Percentiles rank a stretch among this genome's conserved stretches.
Evolutionary conservation across 345 rosid species (phyloP).

Genomic region (Lumnitzera littorea): DNA sequence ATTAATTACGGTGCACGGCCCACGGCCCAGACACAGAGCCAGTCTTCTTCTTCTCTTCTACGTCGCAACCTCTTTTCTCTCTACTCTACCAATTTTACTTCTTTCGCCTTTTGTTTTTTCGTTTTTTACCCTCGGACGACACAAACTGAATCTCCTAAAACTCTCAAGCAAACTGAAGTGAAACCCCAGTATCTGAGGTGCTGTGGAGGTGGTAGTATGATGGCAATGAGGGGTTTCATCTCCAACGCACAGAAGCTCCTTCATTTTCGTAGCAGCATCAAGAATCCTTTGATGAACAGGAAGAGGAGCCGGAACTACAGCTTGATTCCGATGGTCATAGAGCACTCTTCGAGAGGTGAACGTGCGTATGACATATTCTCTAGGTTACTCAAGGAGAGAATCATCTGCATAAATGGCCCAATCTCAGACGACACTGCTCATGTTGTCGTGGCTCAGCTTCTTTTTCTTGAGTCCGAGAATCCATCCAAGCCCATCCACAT

Average conservation of each 20-base stretch:
- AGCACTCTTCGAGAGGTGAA: constrained; percentile 97
- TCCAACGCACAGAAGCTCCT: background rate
- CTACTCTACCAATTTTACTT: too few species aligned
- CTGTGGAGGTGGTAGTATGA: too few species aligned
- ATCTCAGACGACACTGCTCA: constrained; percentile 88
- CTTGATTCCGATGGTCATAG: constrained; percentile 90
- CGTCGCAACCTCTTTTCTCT: too few species aligned
- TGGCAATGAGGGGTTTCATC: too few species aligned
- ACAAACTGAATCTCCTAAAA: too few species aligned
- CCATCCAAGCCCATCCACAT: constrained; percentile 95
- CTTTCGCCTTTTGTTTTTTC: too few species aligned
- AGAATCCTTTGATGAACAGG: background rate
- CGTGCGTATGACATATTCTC: constrained; percentile 97
- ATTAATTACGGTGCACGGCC: too few species aligned
- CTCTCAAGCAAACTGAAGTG: too few species aligned
- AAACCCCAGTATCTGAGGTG: too few species aligned
- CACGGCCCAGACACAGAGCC: too few species aligned
- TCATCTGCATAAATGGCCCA: constrained; percentile 88
- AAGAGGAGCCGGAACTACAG: constrained; percentile 38
- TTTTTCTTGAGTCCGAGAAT: constrained; percentile 94
- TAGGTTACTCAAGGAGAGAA: constrained; percentile 86
- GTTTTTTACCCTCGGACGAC: too few species aligned
- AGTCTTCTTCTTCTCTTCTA: too few species aligned
- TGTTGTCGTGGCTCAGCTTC: constrained; percentile 97
- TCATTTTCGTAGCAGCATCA: background rate